phyloP scores from a whole-genome alignment of 2,329 filamentous ascomycete species.

The Fusarium secorum region DNA sequence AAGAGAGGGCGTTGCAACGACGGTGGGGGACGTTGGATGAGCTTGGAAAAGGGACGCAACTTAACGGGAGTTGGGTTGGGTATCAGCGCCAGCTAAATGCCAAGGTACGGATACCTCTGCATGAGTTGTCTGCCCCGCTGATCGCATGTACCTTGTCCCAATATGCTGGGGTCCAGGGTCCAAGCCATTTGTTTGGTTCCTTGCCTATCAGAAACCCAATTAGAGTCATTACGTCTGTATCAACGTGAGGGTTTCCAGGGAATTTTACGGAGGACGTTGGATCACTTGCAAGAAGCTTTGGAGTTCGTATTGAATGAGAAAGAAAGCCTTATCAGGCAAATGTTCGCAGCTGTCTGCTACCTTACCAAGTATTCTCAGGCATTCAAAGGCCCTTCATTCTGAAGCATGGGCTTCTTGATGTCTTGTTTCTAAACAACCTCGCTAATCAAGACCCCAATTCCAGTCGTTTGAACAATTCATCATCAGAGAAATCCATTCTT shows the following conservation, averaged over 20 bases:
- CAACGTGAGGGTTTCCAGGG: background rate
- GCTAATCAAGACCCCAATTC: conserved; percentile 17
- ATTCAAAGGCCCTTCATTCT: conserved; percentile 20
- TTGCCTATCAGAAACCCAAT: conserved; percentile 31
- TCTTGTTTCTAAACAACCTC: conserved; percentile 21
- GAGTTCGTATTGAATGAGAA: background rate
- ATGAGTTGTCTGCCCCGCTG: conserved; percentile 10
- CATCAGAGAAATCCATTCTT: background rate
- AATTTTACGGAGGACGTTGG: background rate
- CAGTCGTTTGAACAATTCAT: background rate
- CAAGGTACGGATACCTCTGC: conserved; percentile 25
- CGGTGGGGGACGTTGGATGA: conserved; percentile 29
- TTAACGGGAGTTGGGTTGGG: conserved; percentile 32
- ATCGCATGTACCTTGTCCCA: conserved; percentile 24
- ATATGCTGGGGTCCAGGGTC: conserved; percentile 29
- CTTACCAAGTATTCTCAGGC: background rate
- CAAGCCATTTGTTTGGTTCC: conserved; percentile 22
- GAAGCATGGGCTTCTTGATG: conserved; percentile 10
- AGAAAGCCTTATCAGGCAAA: background rate
- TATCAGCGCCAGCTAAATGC: conserved; percentile 16
- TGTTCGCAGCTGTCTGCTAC: background rate
- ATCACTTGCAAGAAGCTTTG: background rate
- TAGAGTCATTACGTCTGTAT: background rate
- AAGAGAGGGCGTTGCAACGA: conserved; percentile 32
- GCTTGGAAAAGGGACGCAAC: conserved; percentile 18